Evolutionary conservation across 2,329 filamentous ascomycete species (phyloP).

Genomic region (Aspergillus udagawae): DNA sequence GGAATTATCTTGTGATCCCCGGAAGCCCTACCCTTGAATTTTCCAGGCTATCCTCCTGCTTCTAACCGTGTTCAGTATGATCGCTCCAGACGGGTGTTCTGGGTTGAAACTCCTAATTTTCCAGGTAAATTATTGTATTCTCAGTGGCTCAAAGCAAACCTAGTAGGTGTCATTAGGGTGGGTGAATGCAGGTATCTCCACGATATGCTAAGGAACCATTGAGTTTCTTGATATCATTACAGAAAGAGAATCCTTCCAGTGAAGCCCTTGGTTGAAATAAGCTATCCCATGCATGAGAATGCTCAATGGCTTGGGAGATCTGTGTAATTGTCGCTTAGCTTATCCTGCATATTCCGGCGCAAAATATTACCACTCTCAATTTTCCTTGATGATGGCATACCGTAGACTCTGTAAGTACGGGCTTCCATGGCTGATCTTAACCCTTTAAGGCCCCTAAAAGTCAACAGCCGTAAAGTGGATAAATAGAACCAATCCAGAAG

Average conservation of each 20-base stretch:
- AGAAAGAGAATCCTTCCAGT: neutral
- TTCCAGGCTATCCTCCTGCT: slow-evolving; percentile 2
- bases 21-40: slow-evolving; percentile 4
- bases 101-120: neutral
- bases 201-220: neutral
- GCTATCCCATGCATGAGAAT: neutral
- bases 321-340: neutral
- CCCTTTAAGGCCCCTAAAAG: neutral
- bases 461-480: neutral
- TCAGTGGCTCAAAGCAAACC: neutral
- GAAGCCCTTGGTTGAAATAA: neutral
- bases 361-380: neutral
- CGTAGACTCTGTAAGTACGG: neutral
- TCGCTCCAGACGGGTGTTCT: neutral
- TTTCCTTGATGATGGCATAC: neutral
- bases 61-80: slow-evolving; percentile 3
- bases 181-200: neutral
- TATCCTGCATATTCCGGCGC: neutral
- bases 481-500: slow-evolving; percentile 14
- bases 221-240: neutral
- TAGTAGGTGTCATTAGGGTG: neutral
- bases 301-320: neutral
- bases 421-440: neutral
- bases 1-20: slow-evolving; percentile 1
- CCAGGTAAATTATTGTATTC: neutral